Evolutionary conservation across 2,329 filamentous ascomycete genomes (phyloP).

Genomic region (Exophiala bonariae): DNA sequence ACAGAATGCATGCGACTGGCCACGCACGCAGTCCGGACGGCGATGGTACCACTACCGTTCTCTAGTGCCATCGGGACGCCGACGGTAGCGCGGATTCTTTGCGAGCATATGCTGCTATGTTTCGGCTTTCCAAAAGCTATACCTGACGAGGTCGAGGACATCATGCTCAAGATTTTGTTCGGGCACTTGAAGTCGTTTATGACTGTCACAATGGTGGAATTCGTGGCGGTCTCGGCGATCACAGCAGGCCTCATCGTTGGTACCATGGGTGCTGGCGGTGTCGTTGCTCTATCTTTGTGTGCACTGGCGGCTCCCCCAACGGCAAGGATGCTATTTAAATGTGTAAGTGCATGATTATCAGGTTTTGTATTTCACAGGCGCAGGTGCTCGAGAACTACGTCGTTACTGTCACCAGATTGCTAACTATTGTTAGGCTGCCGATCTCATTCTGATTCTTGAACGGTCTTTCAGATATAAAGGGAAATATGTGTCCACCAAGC

Average conservation of each 20-base stretch:
- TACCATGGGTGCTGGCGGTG: conserved; percentile 31
- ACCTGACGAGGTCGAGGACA: conserved; percentile 26
- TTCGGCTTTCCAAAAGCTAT: conserved; percentile 28
- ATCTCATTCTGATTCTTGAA: conserved; percentile 35
- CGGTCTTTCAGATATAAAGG: conserved; percentile 30
- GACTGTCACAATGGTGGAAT: conserved; percentile 21
- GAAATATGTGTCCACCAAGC: conserved; percentile 26
- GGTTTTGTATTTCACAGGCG: too few species aligned
- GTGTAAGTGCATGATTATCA: too few species aligned
- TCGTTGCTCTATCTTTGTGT: conserved; percentile 27
- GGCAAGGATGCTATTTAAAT: conserved; percentile 34
- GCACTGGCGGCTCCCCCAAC: conserved; percentile 33
- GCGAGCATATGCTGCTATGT: conserved; percentile 27
- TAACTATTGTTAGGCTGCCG: conserved; percentile 21
- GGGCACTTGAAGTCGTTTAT: conserved; percentile 25
- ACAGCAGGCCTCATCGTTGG: conserved; percentile 21
- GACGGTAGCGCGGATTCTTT: conserved; percentile 27
- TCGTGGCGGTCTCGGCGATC: conserved; percentile 15
- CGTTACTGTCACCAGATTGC: too few species aligned
- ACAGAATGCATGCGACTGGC: conserved; percentile 35
- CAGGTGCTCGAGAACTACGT: too few species aligned
- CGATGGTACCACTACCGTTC: conserved; percentile 29
- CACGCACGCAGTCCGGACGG: conserved; percentile 30
- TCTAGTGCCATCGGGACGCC: conserved; percentile 27
- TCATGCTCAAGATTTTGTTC: conserved; percentile 26